Conservation (phyloP, 257 asterid genomes). For the Solanum chiquidenum region DNA sequence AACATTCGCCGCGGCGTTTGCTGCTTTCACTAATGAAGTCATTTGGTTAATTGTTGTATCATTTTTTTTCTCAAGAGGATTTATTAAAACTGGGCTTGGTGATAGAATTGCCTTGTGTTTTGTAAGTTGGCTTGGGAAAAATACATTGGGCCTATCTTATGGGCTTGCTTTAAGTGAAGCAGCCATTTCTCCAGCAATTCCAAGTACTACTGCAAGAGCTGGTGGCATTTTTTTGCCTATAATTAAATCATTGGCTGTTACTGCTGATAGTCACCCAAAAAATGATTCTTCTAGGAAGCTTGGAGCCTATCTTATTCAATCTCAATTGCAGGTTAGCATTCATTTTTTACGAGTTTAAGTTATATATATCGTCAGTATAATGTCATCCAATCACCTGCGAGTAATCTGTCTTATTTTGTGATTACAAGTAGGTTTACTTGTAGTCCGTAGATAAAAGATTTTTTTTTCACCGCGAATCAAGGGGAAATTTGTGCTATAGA, state of each 20-base stretch:
- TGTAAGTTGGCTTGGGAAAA: slow-evolving; percentile 58
- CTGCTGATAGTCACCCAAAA: slow-evolving; percentile 50
- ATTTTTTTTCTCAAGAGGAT: slow-evolving; percentile 63
- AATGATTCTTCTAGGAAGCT: slow-evolving; percentile 46
- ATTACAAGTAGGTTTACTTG: too few species aligned
- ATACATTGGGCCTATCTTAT: slow-evolving; percentile 57
- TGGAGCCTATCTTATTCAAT: slow-evolving; percentile 63
- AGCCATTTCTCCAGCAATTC: slow-evolving; percentile 66
- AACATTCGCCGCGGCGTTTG: slow-evolving; percentile 52
- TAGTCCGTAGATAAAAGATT: too few species aligned
- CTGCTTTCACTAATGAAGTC: slow-evolving; percentile 67
- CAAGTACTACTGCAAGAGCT: slow-evolving; percentile 66
- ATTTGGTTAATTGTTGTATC: slow-evolving; percentile 66
- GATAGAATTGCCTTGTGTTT: slow-evolving; percentile 64
- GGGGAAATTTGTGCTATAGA: background rate
- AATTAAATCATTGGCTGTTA: slow-evolving; percentile 50
- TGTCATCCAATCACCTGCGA: background rate
- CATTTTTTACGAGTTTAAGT: background rate
- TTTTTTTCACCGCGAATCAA: too few species aligned
- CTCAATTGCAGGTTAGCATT: slow-evolving; percentile 58
- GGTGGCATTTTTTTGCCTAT: slow-evolving; percentile 82
- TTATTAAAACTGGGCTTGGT: slow-evolving; percentile 74
- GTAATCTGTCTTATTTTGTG: too few species aligned
- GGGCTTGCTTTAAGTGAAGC: slow-evolving; percentile 63
- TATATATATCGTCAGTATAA: background rate